These are phyloP conservation scores for rapeseed (Brassica napus) DNA, from an alignment of 345 rosid species.

Conservation along the genomic window Da-Ae NC_063449.1:27047501-27048000, in stretches of 20 bases:
- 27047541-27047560: conserved; percentile 36
- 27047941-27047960: not conserved
- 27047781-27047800: not conserved
- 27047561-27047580: conserved; percentile 46
- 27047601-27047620: no score
- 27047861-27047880: not conserved
- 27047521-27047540: conserved; percentile 45
- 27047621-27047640: conserved; percentile 56
- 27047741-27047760: not conserved
- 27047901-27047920: conserved; percentile 13
- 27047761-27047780: not conserved
- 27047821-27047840: not conserved
- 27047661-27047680: no score
- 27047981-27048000: no score
- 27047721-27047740: not conserved
- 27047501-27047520: conserved; percentile 42
- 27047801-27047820: not conserved
- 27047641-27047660: conserved; percentile 71
- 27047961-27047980: not conserved
- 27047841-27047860: not conserved
- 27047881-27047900: not conserved
- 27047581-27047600: conserved; percentile 53
- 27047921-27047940: not conserved
- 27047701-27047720: no score
- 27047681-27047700: no score